Evolutionary conservation across 2,329 filamentous ascomycete species (phyloP).

Genomic region (Verticillium longisporum): DNA sequence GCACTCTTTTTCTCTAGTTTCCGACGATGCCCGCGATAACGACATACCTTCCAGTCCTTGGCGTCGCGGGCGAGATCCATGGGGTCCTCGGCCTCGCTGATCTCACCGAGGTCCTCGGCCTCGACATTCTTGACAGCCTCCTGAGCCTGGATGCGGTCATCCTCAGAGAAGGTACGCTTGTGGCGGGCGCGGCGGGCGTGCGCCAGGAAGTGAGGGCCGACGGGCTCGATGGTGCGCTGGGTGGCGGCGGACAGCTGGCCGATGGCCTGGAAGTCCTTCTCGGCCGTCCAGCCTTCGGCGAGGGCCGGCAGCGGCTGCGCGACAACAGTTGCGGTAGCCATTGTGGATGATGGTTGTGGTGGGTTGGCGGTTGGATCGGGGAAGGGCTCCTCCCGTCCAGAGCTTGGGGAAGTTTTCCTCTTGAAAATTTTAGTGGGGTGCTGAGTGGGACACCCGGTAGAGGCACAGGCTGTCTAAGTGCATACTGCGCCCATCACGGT

Average conservation of each 20-base stretch:
- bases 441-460: neutral
- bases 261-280: slow-evolving; percentile 87
- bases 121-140: slow-evolving; percentile 94
- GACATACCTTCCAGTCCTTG: slow-evolving; percentile 95
- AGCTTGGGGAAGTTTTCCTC: slow-evolving; percentile 1
- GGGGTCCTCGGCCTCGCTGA: slow-evolving; percentile 89
- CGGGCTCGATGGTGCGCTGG: slow-evolving; percentile 87
- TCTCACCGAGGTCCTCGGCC: slow-evolving; percentile 81
- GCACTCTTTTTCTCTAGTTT: neutral
- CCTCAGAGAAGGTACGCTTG: slow-evolving; percentile 96
- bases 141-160: slow-evolving; percentile 94
- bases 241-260: slow-evolving; percentile 69
- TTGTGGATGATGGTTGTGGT: slow-evolving; percentile 23
- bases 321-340: slow-evolving; percentile 59
- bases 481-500: neutral
- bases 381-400: neutral
- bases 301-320: slow-evolving; percentile 66
- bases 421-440: slow-evolving; percentile 3
- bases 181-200: slow-evolving; percentile 93
- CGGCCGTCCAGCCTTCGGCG: slow-evolving; percentile 72
- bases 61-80: slow-evolving; percentile 88
- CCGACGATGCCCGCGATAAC: neutral
- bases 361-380: neutral
- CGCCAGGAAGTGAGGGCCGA: slow-evolving; percentile 95
- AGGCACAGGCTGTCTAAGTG: neutral